Base-by-base conservation (phyloP, 2,329 filamentous ascomycete species). In the Incumbomyces lentus region DNA sequence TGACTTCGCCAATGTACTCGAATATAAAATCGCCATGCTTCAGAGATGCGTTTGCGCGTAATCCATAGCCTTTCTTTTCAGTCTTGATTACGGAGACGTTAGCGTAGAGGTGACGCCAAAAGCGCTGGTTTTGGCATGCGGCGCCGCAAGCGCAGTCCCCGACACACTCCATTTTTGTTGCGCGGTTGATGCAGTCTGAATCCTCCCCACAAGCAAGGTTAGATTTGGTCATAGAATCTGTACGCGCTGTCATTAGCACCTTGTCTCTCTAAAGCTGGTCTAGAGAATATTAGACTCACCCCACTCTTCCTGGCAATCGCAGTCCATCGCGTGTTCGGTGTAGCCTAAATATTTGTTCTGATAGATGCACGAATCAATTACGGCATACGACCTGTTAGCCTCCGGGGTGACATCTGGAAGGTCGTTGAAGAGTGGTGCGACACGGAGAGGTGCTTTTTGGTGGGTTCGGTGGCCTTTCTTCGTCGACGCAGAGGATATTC, bases 1-100 rank as follows among this genome's bases (percentile, higher is more conserved):
- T 95, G 57, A 96, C 92, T 67, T 98, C 92, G 58, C 92, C 92
- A 58, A 98, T 90, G 65, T 98, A 98, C 68, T 98, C 92, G 63
- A 87, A 96, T 57, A 98, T 87, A 62, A 98, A 95, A 61, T 95
- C 87, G 62, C 94, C 81, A 17, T 85, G 73, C 52, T 82, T 76
- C 52, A 98, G 71, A 54, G 88, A 75, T 36, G 72, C 69, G 65
- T 96, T 83, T 47, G 89, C 79, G 48, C 92, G 85, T 49, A 98
- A 77, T 34, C 92, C 92, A 59, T 84, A 96, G 34, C 92, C 92
- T 66, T 98, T 98, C 72, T 96, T 95, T 52, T 95, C 89, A 0
- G 92, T 96, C 64, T 93, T 90, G 73, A 98, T 93, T 59, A 98
- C 90, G 1, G 88, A 84, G 49, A 98, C 92, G 56, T 85, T 70